Evolutionary conservation across 768 basidiomycete genomes (phyloP).

Genomic region (Hebeloma cylindrosporum): DNA sequence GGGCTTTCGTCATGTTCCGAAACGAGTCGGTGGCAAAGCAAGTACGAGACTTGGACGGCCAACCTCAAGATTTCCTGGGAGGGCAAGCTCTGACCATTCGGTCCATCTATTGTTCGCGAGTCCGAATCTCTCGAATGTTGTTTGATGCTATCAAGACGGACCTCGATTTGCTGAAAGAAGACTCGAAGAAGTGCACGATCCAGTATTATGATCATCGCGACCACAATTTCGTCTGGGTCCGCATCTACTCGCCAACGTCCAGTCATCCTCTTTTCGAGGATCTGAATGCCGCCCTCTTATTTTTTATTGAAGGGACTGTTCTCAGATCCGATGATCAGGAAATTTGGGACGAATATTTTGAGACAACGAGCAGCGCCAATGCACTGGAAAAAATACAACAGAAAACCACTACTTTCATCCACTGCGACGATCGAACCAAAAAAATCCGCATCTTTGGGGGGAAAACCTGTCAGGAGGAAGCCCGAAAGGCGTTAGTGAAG

Average conservation of each 20-base stretch:
- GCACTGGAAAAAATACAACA: slow-evolving; percentile 35
- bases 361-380: slow-evolving; percentile 37
- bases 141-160: slow-evolving; percentile 37
- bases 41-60: slow-evolving; percentile 28
- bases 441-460: slow-evolving; percentile 43
- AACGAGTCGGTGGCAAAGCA: slow-evolving; percentile 33
- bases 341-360: slow-evolving; percentile 52
- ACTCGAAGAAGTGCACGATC: slow-evolving; percentile 32
- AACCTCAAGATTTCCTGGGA: slow-evolving; percentile 38
- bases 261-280: no score
- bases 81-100: slow-evolving; percentile 37
- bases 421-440: slow-evolving; percentile 38
- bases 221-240: slow-evolving; percentile 30
- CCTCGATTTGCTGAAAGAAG: slow-evolving; percentile 33
- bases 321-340: slow-evolving; percentile 29
- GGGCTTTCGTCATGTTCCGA: slow-evolving; percentile 44
- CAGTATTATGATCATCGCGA: slow-evolving; percentile 27
- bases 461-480: slow-evolving; percentile 28
- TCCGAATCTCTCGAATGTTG: slow-evolving; percentile 32
- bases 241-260: slow-evolving; percentile 34
- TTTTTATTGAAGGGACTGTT: slow-evolving; percentile 38
- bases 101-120: slow-evolving; percentile 40
- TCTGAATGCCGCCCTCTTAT: slow-evolving; percentile 40
- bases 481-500: slow-evolving; percentile 31
- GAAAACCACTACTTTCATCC: slow-evolving; percentile 35